A percentile compares a stretch with the other conserved stretches of the same genome.
Conservation (phyloP, 495 filamentous ascomycete species). For the Annulohypoxylon stygium region DNA sequence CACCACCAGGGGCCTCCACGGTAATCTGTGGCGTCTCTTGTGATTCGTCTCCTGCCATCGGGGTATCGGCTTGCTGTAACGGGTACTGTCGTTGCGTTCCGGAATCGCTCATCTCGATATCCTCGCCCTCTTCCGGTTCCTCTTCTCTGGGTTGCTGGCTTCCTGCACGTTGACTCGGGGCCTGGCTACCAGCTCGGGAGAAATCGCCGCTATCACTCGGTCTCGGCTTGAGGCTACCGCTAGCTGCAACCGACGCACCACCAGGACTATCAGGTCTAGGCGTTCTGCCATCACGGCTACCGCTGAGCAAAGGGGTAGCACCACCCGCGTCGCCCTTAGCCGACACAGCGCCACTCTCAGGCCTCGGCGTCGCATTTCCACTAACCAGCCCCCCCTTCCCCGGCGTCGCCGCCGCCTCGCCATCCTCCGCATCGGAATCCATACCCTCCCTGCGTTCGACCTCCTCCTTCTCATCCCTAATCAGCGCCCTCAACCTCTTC, state of each 20-base stretch:
- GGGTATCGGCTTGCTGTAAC: constrained; percentile 49
- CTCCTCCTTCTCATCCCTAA: constrained; percentile 97
- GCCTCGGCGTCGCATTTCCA: constrained; percentile 55
- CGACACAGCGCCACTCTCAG: constrained; percentile 55
- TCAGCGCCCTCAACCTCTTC: constrained; percentile 83
- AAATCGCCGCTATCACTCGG: constrained; percentile 63
- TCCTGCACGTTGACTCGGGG: constrained; percentile 61
- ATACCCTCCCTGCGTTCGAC: constrained; percentile 80
- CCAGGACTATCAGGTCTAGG: constrained; percentile 70
- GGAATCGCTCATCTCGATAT: constrained; percentile 67
- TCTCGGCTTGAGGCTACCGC: constrained; percentile 55
- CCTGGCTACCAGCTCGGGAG: constrained; percentile 59
- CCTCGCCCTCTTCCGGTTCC: constrained; percentile 75
- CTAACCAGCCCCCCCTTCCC: constrained; percentile 54
- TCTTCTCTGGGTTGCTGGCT: constrained; percentile 59
- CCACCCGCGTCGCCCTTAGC: constrained; percentile 55
- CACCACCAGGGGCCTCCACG: constrained; percentile 65
- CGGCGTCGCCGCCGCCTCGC: constrained; percentile 62
- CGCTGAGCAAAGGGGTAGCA: constrained; percentile 62
- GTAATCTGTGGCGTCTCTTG: constrained; percentile 65
- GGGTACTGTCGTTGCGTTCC: constrained; percentile 57
- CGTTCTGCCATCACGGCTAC: constrained; percentile 70
- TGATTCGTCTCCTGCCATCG: constrained; percentile 58
- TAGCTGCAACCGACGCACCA: not conserved
- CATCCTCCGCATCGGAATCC: constrained; percentile 81